Evolutionary conservation across 306 rosid genomes (phyloP), one percentile per base, ranked within the genome.

Genomic region (Medicago ruthenica): DNA sequence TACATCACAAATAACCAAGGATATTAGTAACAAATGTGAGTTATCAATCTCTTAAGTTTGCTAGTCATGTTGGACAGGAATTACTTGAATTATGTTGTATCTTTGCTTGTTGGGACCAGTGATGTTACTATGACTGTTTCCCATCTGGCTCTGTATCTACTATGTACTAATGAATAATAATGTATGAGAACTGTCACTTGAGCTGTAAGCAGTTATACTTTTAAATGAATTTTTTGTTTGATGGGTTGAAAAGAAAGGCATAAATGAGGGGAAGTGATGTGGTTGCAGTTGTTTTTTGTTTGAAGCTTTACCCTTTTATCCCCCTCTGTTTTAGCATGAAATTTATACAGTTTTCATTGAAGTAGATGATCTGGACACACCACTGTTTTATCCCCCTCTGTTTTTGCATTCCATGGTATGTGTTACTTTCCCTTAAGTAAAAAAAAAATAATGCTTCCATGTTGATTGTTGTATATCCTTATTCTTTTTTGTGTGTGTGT

Each of bases 11-110:
- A n/a, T n/a, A n/a, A n/a, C n/a, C n/a, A n/a, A n/a, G n/a, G n/a
- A n/a, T n/a, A n/a, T n/a, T n/a, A n/a, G n/a, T 92, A 67, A 87
- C 99, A 82, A 92, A 75, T 71, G 99, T 95, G 87, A 90, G 97
- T 81, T 73, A 71, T 48, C 51, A 39, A 57, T 61, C 76, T 21
- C 64, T 77, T 45, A 48, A 20, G 34, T 64, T 78, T 75, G 18
- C 21, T 22, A 12, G 54, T 70, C 44, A 80, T 67, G 45, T 47
- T 64, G 27, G 67, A 76, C 16, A 27, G 47, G 37, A 80, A 50
- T 65, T 65, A 64, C 58, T 76, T 80, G 67, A 70, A 77, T 41
- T 47, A n/a, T 27, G 42, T 66, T 5, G 41, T 76, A 51, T 47
- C 18, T 80, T 77, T 73, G 75, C 71, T 77, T 72, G 37, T 57